phyloP scores from a whole-genome alignment of 106 monocot genomes.

The Platanthera guangdongensis region DNA sequence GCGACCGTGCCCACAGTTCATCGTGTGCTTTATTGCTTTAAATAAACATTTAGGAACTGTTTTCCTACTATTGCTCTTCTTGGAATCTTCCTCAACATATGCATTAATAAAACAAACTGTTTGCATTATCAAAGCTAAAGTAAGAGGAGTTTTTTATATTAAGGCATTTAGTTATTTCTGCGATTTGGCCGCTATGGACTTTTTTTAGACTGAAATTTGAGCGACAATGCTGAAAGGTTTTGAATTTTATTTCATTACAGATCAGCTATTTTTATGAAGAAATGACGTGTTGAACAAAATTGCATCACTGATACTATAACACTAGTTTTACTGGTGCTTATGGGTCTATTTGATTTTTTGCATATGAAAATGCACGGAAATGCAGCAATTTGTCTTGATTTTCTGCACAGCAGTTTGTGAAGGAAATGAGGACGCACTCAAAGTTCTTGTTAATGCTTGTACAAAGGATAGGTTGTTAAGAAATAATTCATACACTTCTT shows the following conservation, averaged over 20 bases:
- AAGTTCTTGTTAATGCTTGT: too few species aligned
- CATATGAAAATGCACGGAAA: neutral
- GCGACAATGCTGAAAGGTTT: neutral
- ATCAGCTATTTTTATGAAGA: neutral
- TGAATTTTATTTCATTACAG: neutral
- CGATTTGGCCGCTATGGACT: neutral
- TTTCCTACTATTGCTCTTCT: too few species aligned
- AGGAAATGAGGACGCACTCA: neutral
- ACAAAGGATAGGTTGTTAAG: too few species aligned
- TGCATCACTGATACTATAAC: neutral
- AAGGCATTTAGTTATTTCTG: too few species aligned
- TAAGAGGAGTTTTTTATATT: too few species aligned
- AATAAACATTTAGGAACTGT: too few species aligned
- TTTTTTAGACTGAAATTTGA: neutral
- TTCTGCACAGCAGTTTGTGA: neutral
- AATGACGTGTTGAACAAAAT: neutral
- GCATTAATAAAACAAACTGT: too few species aligned
- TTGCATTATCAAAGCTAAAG: too few species aligned
- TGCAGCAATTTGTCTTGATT: neutral
- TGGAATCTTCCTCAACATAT: too few species aligned
- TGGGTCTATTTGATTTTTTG: neutral
- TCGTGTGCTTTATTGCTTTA: too few species aligned
- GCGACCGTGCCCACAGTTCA: too few species aligned
- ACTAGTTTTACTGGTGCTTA: neutral
- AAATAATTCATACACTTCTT: neutral